These are phyloP conservation scores for Yarrowia porcina DNA, from an alignment of 805 yeast genomes.

Conservation along the genomic window DNA sequence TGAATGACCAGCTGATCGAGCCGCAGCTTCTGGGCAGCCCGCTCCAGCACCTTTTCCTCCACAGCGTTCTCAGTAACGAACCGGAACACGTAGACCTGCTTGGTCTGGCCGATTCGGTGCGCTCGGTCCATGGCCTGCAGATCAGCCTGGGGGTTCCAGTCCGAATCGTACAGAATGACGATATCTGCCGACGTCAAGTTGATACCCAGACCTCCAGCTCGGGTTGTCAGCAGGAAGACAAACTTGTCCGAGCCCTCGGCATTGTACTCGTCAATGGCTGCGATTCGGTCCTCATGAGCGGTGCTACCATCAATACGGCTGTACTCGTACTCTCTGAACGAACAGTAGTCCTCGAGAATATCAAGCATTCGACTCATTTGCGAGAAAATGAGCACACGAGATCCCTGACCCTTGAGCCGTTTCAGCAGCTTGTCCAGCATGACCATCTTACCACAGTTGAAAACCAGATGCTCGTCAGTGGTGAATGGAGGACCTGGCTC, in stretches of 20 bases:
- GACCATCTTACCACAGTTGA: constrained; percentile 85
- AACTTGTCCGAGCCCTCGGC: constrained; percentile 78
- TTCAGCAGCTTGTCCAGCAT: constrained; percentile 79
- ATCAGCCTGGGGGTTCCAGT: constrained; percentile 98
- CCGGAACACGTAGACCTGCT: constrained; percentile 88
- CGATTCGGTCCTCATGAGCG: constrained; percentile 85
- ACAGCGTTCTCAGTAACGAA: constrained; percentile 94
- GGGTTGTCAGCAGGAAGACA: constrained; percentile 79
- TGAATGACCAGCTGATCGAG: constrained; percentile 94
- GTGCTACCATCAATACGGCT: constrained; percentile 94
- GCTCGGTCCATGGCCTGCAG: constrained; percentile 98
- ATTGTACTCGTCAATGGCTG: constrained; percentile 90
- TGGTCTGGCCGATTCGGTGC: constrained; percentile 94
- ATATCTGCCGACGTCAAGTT: constrained; percentile 89
- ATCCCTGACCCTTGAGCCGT: constrained; percentile 69
- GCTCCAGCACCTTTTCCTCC: constrained; percentile 91
- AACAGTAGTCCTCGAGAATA: constrained; percentile 89
- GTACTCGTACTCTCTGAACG: constrained; percentile 75
- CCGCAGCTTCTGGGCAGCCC: constrained; percentile 91
- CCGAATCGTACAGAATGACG: constrained; percentile 84
- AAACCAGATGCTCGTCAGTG: constrained; percentile 90
- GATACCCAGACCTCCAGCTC: constrained; percentile 97
- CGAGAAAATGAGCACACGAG: constrained; percentile 85
- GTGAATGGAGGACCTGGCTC: constrained; percentile 98
- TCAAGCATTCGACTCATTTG: constrained; percentile 91